Conservation (phyloP, 306 rosid species). For the Vicia villosa region DNA sequence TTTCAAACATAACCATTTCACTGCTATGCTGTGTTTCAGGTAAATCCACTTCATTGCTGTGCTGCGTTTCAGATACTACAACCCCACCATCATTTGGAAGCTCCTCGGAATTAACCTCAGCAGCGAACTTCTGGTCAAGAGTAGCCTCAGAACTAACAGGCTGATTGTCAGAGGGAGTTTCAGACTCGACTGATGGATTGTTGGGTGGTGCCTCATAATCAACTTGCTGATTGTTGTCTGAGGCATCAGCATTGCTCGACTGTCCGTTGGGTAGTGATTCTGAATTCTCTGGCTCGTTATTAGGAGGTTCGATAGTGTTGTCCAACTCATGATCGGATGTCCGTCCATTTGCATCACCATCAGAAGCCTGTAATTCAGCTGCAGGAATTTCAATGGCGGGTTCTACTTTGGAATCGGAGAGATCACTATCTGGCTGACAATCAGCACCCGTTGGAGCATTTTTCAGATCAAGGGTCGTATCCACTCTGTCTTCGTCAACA, state of each 20-base stretch:
- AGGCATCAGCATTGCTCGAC: conserved; percentile 24
- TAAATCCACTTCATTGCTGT: conserved; percentile 1
- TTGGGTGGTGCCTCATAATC: conserved; percentile 5
- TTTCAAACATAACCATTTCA: conserved; percentile 16
- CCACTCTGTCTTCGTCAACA: conserved; percentile 53
- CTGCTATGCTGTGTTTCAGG: conserved; percentile 23
- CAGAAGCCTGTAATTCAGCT: conserved; percentile 32
- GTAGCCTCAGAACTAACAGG: conserved; percentile 15
- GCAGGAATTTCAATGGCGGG: conserved; percentile 19
- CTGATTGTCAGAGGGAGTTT: conserved; percentile 15
- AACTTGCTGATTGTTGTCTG: conserved; percentile 21
- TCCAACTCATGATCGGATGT: conserved; percentile 23
- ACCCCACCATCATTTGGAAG: conserved; percentile 15
- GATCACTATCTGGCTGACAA: conserved; percentile 31
- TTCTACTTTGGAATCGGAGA: conserved; percentile 25
- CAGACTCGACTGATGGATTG: conserved; percentile 26
- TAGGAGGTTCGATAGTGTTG: conserved; percentile 13
- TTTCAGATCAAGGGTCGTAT: conserved; percentile 25
- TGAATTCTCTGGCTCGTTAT: conserved; percentile 10
- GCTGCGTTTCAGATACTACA: conserved; percentile 38
- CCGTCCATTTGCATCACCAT: conserved; percentile 35
- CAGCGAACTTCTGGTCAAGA: conserved; percentile 22
- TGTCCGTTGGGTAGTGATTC: conserved; percentile 27
- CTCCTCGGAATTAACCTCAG: conserved; percentile 23
- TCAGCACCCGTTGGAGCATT: conserved; percentile 26